Conservation (phyloP, 31 red algal genomes). For the Asparagopsis taxiformis region DNA sequence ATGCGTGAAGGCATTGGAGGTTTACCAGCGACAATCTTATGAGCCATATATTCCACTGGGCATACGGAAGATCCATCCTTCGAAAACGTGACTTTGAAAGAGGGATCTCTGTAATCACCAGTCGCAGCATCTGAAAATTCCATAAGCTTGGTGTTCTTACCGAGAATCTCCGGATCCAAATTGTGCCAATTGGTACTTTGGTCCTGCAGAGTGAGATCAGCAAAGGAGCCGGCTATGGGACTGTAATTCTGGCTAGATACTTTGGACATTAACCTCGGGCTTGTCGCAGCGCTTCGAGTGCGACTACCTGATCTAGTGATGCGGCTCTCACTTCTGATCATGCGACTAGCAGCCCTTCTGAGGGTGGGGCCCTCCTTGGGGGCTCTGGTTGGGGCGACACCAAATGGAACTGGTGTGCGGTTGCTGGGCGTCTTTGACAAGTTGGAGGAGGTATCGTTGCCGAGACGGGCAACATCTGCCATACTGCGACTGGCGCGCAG, state of each 20-base stretch:
- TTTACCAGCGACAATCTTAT: slow-evolving; percentile 84
- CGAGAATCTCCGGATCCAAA: slow-evolving; percentile 84
- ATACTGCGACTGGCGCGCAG: neutral
- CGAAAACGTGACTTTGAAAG: slow-evolving; percentile 68
- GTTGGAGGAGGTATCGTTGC: neutral
- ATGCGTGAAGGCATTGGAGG: slow-evolving; percentile 57
- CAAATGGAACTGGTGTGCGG: slow-evolving; percentile 13
- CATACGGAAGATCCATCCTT: slow-evolving; percentile 77
- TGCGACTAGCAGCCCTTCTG: neutral
- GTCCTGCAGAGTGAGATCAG: slow-evolving; percentile 45
- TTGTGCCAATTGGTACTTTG: slow-evolving; percentile 80
- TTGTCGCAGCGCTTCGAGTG: neutral
- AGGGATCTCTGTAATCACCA: slow-evolving; percentile 85
- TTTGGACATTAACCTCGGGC: slow-evolving; percentile 7
- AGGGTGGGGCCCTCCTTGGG: neutral
- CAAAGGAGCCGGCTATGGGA: slow-evolving; percentile 33
- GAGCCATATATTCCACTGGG: slow-evolving; percentile 73
- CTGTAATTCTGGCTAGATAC: slow-evolving; percentile 30
- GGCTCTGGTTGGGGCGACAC: neutral
- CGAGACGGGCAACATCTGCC: neutral
- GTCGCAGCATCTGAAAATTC: slow-evolving; percentile 95
- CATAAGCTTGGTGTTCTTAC: slow-evolving; percentile 87
- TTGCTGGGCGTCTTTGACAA: too few relatives aligned
- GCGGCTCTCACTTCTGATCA: neutral
- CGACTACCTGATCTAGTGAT: neutral